Percentiles rank a stretch among this genome's conserved stretches.
phyloP scores from a whole-genome alignment of 176 grass and related monocot species.

The Tillandsia leiboldiana region DNA sequence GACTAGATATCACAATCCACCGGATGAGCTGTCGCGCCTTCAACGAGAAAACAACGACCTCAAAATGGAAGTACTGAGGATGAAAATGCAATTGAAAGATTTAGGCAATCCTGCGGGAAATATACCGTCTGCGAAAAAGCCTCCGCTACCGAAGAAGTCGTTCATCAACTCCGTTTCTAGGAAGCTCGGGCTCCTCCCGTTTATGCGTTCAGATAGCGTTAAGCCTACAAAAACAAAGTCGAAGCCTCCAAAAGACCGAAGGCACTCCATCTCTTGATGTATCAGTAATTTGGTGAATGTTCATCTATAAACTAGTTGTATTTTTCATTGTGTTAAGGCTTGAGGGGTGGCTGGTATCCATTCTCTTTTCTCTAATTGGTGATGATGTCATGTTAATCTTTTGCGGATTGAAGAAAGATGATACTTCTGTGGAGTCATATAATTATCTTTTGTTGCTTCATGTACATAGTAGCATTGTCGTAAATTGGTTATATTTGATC shows the following conservation, averaged over 20 bases:
- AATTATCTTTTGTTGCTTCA: not conserved
- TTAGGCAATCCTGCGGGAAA: not conserved
- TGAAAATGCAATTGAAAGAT: slow-evolving; percentile 52
- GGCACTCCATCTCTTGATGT: slow-evolving; percentile 80
- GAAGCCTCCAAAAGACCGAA: slow-evolving; percentile 59
- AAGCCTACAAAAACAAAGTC: slow-evolving; percentile 25
- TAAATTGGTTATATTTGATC: not conserved
- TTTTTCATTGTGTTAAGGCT: too few species aligned
- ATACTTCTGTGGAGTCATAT: not conserved
- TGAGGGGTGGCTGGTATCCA: not conserved
- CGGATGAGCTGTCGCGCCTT: slow-evolving; percentile 56
- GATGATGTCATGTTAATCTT: not conserved
- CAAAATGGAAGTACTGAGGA: slow-evolving; percentile 49
- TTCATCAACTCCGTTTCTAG: slow-evolving; percentile 70
- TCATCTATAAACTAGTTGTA: not conserved
- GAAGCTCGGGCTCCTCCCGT: slow-evolving; percentile 65
- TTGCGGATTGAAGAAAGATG: not conserved
- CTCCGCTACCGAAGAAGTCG: slow-evolving; percentile 46
- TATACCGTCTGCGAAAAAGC: slow-evolving; percentile 19
- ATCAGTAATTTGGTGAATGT: not conserved
- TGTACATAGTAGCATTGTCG: not conserved
- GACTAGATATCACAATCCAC: not conserved
- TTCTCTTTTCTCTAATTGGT: not conserved
- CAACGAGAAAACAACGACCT: slow-evolving; percentile 91
- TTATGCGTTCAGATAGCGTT: slow-evolving; percentile 34